These are phyloP conservation scores for Ustilago lituana DNA, from an alignment of 1,284 basidiomycete species.

Conservation along the genomic window DNA sequence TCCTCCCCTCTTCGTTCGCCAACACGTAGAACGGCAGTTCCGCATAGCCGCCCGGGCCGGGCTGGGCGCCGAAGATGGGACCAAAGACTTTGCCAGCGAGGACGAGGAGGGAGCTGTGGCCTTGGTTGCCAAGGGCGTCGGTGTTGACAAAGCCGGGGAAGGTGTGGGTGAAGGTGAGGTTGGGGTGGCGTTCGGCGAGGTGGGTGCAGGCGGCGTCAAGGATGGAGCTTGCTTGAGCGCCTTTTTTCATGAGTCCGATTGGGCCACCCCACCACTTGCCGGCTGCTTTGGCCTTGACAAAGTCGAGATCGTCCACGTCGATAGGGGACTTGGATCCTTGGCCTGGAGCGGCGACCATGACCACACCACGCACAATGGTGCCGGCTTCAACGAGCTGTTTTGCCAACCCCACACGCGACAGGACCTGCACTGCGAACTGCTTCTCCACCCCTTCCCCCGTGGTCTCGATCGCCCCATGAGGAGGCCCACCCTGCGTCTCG, in stretches of 20 bases:
- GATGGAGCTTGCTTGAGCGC: constrained; percentile 31
- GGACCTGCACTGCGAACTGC: constrained; percentile 66
- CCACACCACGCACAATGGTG: constrained; percentile 60
- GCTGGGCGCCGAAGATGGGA: constrained; percentile 18
- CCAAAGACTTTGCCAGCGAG: constrained; percentile 43
- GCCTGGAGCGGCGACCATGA: constrained; percentile 64
- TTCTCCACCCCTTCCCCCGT: constrained; percentile 49
- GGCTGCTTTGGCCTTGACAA: constrained; percentile 35
- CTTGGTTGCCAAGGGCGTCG: constrained; percentile 59
- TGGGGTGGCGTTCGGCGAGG: constrained; percentile 46
- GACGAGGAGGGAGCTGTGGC: constrained; percentile 61
- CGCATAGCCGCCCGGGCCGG: constrained; percentile 48
- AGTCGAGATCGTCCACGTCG: constrained; percentile 62
- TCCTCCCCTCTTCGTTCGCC: constrained; percentile 36
- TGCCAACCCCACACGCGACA: constrained; percentile 67
- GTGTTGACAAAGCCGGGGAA: constrained; percentile 62
- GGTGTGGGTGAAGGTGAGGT: constrained; percentile 51
- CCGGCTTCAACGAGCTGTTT: constrained; percentile 61
- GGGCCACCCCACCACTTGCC: constrained; percentile 46
- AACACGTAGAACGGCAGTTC: constrained; percentile 58
- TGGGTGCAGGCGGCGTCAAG: constrained; percentile 45
- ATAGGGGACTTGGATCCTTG: constrained; percentile 36
- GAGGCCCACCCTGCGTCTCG: constrained; percentile 64
- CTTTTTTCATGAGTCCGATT: constrained; percentile 37
- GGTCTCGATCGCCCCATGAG: constrained; percentile 19